Conservation (phyloP, 139 green algal species). For the Asterochloris sp. region DNA sequence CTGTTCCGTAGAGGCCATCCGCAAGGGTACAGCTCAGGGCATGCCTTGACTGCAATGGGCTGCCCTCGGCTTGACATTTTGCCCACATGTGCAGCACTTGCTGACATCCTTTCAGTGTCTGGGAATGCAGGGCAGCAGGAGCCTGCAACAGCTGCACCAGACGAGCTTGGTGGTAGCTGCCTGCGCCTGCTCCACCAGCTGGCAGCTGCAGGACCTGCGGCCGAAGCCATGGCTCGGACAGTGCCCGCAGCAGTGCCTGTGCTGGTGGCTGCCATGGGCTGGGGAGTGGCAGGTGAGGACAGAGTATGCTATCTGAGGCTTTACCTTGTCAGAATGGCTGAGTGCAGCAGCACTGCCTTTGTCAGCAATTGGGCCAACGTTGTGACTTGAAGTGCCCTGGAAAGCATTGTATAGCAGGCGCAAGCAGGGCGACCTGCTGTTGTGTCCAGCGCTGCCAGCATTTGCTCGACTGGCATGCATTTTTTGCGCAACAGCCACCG, state of each 20-base stretch:
- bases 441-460: too few species aligned
- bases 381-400: too few species aligned
- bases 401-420: too few species aligned
- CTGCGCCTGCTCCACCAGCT: slow-evolving; percentile 79
- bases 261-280: slow-evolving; percentile 34
- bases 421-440: too few species aligned
- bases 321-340: too few species aligned
- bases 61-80: neutral
- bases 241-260: slow-evolving; percentile 37
- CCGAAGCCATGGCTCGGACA: slow-evolving; percentile 58
- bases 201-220: slow-evolving; percentile 24
- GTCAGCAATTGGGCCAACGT: too few species aligned
- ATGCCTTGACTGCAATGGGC: neutral
- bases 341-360: too few species aligned
- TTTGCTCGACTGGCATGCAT: too few species aligned
- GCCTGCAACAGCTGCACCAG: slow-evolving; percentile 9
- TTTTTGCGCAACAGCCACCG: too few species aligned
- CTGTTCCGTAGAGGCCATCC: too few species aligned
- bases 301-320: too few species aligned
- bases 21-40: too few species aligned
- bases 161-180: slow-evolving; percentile 50
- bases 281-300: slow-evolving; percentile 10
- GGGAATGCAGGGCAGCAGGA: neutral
- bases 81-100: neutral
- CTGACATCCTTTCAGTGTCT: neutral